Evolutionary conservation across 2,329 filamentous ascomycete species (phyloP), one percentile per base, ranked within the genome.

Genomic region (Penicillium rolfsii): DNA sequence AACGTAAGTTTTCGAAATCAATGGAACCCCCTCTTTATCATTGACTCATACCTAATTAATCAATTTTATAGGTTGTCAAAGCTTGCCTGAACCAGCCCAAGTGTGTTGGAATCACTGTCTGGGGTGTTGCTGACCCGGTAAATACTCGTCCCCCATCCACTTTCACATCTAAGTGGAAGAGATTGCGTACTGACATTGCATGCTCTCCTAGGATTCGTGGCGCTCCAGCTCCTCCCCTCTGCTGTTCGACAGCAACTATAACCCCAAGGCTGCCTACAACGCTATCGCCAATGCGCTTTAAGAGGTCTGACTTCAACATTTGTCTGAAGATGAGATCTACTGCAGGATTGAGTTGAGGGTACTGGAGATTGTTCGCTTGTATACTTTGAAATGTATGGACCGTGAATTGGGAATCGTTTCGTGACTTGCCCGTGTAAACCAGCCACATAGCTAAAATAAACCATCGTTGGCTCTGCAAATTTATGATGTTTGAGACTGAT

Each of bases 81-180:
- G 87, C 84, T 6, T 91, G 88, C 67, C 71, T 88, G 35, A 76
- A 81, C 22, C 77, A 86, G 52, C 61, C 78, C 6, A 85, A 86
- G 71, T 90, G 88, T 70, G 82, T 89, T 3, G 87, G 87, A 54
- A 84, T 90, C 62, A 90, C 87, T 0, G 84, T 88, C 43, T 90
- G 88, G 81, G 81, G 81, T 28, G 73, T 82, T 1, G 67, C 73
- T 22, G 81, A 83, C 66, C 67, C 64, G 26, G 70, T 72, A 59
- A 45, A 28, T 28, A 53, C 5, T 22, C 35, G 14, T 36, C 11
- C 3, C 28, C 35, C 35, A 36, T 36, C 11, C n/a, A 16, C 35
- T 19, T 5, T 53, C n/a, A 4, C 9, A 2, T 48, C 4, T 5
- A 24, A 24, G 9, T 24, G 8, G 8, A 43, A 12, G 24, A 5